phyloP scores from a whole-genome alignment of 768 basidiomycete genomes.

The Russula compacta region DNA sequence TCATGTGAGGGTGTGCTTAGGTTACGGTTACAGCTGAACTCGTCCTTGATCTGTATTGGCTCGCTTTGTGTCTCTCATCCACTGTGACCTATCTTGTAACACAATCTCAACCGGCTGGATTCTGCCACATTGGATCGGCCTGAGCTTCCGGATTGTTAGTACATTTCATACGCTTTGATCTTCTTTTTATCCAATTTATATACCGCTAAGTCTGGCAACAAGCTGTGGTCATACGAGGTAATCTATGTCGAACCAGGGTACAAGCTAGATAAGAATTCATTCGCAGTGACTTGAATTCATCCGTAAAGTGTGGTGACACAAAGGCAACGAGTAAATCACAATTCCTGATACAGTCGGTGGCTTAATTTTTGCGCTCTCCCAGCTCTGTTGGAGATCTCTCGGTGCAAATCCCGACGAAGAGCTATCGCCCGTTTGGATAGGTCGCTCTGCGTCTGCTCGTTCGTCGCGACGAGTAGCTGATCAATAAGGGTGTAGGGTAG shows the following conservation, averaged over 20 bases:
- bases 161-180: too few relatives aligned
- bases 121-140: too few relatives aligned
- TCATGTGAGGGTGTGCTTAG: too few relatives aligned
- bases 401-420: conserved; percentile 43
- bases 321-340: not conserved
- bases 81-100: not conserved
- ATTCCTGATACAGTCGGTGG: conserved; percentile 9
- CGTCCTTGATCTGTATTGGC: too few relatives aligned
- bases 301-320: not conserved
- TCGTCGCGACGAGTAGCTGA: conserved; percentile 63
- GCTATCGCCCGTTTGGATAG: conserved; percentile 35
- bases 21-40: too few relatives aligned
- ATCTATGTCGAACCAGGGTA: not conserved
- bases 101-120: too few relatives aligned
- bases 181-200: too few relatives aligned
- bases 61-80: too few relatives aligned
- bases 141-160: too few relatives aligned
- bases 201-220: too few relatives aligned
- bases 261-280: not conserved
- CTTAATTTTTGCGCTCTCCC: conserved; percentile 63
- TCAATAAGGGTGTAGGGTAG: conserved; percentile 79
- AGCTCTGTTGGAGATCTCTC: conserved; percentile 52
- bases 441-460: conserved; percentile 35
- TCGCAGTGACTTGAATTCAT: too few relatives aligned
- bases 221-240: too few relatives aligned